Evolutionary conservation across 345 rosid species (phyloP), one percentile per base, ranked within the genome.

Genomic region (Erodium maritimum): DNA sequence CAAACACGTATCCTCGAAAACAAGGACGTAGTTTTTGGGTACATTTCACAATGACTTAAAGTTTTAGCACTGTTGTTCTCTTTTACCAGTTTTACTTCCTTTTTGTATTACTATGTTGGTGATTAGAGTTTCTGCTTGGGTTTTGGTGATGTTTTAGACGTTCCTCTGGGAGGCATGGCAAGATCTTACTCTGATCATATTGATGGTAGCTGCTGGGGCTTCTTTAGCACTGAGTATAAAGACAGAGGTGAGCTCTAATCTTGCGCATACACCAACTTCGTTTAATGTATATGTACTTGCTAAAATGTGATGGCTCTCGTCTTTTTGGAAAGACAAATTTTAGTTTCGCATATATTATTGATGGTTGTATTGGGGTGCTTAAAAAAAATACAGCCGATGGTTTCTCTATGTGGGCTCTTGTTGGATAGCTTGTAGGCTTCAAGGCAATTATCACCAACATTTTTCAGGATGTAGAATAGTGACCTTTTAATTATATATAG

Each of bases 21-120:
- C 90, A 89, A 67, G 97, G 99, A 64, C 79, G 97, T 68, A 78
- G 82, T 65, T 93, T 93, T 69, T 85, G 85, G 95, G 99, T 93
- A 69, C n/a, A 54, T 50, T 57, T 17, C 20, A 23, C n/a, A 25
- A 19, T 8, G 14, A 18, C 50, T 60, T 17, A 11, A 3, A 24
- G 22, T 22, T 60, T 12, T 18, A 25, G 33, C 46, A 37, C 10
- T 37, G 46, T 37, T 37, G 10, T 37, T 6, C 6, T 37, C 2
- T 25, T 25, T 1, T 5, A 12, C 46, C 46, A 37, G 46, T 37
- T 37, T 11, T n/a, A n/a, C n/a, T n/a, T n/a, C n/a, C n/a, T n/a
- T n/a, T n/a, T n/a, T n/a, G n/a, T n/a, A n/a, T n/a, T n/a, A n/a
- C n/a, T n/a, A n/a, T n/a, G n/a, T n/a, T n/a, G n/a, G n/a, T n/a